phyloP scores from a whole-genome alignment of 257 asterid species.

The Nicotiana benthamiana region DNA sequence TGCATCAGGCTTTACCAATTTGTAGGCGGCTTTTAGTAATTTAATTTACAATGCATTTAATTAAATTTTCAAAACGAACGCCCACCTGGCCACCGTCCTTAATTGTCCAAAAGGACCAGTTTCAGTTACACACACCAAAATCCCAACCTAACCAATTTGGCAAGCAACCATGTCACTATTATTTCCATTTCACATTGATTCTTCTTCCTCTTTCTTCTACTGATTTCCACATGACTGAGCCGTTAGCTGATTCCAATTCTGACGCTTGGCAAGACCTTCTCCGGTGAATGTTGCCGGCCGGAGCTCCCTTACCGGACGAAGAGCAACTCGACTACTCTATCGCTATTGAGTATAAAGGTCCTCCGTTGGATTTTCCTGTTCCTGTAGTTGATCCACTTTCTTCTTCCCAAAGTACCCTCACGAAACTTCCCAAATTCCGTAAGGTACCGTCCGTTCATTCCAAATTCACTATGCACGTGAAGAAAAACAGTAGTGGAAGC shows the following conservation, averaged over 20 bases:
- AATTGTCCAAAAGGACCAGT: neutral
- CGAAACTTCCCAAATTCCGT: constrained; percentile 26
- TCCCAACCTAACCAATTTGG: constrained; percentile 2
- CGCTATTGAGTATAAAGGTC: constrained; percentile 51
- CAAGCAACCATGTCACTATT: neutral
- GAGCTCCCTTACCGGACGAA: constrained; percentile 71
- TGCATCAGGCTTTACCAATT: neutral
- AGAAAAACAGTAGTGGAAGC: neutral
- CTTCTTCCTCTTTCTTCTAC: neutral
- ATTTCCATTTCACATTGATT: neutral
- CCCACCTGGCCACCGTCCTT: constrained; percentile 3
- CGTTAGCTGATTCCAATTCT: neutral
- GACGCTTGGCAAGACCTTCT: constrained; percentile 42
- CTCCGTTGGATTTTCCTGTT: constrained; percentile 25
- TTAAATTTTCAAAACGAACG: neutral
- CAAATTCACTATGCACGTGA: neutral
- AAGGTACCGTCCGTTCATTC: constrained; percentile 2
- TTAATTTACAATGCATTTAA: neutral
- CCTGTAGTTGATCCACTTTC: constrained; percentile 24
- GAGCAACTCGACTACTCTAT: constrained; percentile 71
- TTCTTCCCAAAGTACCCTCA: constrained; percentile 22
- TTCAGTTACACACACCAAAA: neutral
- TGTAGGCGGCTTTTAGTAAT: neutral
- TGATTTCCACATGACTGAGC: neutral
- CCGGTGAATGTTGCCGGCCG: constrained; percentile 58